Conservation (phyloP, 176 grass and related monocot species). For the Lolium perenne region DNA sequence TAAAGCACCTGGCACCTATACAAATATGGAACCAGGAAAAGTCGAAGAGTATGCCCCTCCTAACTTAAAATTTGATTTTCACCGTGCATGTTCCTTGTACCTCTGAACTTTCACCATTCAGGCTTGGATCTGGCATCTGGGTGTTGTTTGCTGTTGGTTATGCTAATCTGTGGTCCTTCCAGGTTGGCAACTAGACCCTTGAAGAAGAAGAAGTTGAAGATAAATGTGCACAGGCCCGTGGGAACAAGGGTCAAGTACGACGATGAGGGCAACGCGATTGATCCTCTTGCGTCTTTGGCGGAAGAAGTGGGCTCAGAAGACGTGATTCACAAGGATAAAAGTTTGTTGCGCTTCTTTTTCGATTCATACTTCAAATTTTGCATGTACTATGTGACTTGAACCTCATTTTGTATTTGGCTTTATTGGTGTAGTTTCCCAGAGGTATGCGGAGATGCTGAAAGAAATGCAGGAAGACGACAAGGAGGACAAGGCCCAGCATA, state of each 20-base stretch:
- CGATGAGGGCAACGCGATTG: conserved; percentile 74
- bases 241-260: conserved; percentile 90
- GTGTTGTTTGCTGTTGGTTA: conserved; percentile 14
- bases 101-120: conserved; percentile 14
- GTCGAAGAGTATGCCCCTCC: conserved; percentile 45
- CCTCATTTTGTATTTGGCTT: conserved; percentile 20
- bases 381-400: conserved; percentile 8
- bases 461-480: conserved; percentile 80
- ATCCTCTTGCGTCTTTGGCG: conserved; percentile 79
- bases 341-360: conserved; percentile 37
- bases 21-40: conserved; percentile 43
- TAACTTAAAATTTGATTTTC: conserved; percentile 1
- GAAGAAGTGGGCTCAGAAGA: conserved; percentile 52
- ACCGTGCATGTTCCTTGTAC: conserved; percentile 18
- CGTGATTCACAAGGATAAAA: conserved; percentile 61
- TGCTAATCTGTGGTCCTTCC: conserved; percentile 27
- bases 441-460: conserved; percentile 74
- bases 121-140: not conserved
- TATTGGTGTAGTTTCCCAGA: conserved; percentile 59
- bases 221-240: conserved; percentile 78
- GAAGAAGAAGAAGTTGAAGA: conserved; percentile 96
- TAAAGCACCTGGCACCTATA: conserved; percentile 48
- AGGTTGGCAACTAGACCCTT: conserved; percentile 56
- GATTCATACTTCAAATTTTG: not conserved
- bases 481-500: conserved; percentile 84